Base-by-base conservation (phyloP, 352 stramenopile genomes). In the Pythium periplocum region DNA sequence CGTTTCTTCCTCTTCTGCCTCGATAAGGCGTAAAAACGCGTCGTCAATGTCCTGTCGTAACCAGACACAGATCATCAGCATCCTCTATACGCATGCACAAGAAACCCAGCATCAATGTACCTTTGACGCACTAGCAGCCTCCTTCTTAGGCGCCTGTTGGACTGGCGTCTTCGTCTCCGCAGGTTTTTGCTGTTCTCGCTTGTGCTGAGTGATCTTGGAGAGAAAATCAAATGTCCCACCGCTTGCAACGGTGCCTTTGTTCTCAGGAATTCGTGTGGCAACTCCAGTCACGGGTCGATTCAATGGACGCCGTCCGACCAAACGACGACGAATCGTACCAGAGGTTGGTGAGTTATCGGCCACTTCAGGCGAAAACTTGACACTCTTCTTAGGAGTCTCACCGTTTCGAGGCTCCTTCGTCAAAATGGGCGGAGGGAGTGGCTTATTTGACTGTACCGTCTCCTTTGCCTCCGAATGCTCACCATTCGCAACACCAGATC, bases 221-320 rank as follows among this genome's bases (percentile, higher is more conserved):
- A 94, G 51, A 33, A 94, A 94, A 52, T 94, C 83, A 56, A 94
- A 89, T 38, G 83, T 91, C 0, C 82, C 79, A 26, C 83, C 83
- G 51, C 74, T 86, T 8, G 81, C 83, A 30, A 94, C 83, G 4
- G 83, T 64, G 30, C 83, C 83, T 41, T 82, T 85, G 39, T 69
- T 69, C 49, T 81, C 71, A 8, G 75, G 54, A 34, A 68, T 26
- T 26, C 17, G 17, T 26, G 17, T 26, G 17, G 17, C 17, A 26
- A 26, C 17, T 26, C 17, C 17, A 26, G 17, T 26, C 17, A 26
- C 17, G 17, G 17, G 17, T 26, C 17, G 17, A 26, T 26, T 26
- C 17, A 26, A 26, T 26, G 17, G 17, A 26, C 17, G 17, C 17
- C 17, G 17, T 26, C 17, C 17, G 17, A 26, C 17, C 17, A 26